A percentile compares a stretch with the other conserved stretches of the same genome.
These are phyloP conservation scores for Sindora glabra DNA, from an alignment of 306 rosid species.

Conservation along the genomic window DNA sequence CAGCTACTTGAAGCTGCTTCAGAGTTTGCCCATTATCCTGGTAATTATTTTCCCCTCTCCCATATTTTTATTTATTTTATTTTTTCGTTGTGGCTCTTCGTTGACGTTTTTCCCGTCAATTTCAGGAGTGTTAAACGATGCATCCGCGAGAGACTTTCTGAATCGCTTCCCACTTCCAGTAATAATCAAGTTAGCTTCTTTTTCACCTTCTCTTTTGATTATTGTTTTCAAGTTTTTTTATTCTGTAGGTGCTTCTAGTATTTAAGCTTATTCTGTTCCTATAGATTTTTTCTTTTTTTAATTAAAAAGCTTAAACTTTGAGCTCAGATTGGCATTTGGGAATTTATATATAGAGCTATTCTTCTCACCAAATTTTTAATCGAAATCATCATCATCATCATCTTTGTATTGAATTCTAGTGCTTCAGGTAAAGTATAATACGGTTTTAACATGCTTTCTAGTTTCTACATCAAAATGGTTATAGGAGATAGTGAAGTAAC, in stretches of 20 bases:
- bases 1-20: conserved; percentile 67
- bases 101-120: background rate
- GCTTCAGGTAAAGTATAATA: background rate
- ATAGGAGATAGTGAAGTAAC: no score
- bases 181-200: conserved; percentile 42
- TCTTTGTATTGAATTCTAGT: no score
- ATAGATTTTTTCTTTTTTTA: no score
- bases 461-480: no score
- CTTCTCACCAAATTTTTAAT: background rate
- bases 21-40: conserved; percentile 56
- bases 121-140: conserved; percentile 67
- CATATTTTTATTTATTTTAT: background rate
- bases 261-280: background rate
- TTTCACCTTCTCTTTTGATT: background rate
- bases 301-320: no score
- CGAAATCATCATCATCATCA: no score
- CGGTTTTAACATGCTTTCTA: no score
- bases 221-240: background rate
- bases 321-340: background rate
- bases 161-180: conserved; percentile 71
- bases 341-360: background rate
- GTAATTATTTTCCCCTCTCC: conserved; percentile 15
- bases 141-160: conserved; percentile 55
- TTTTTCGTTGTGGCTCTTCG: background rate
- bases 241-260: background rate